Evolutionary conservation across 805 yeast species (phyloP), one percentile per base, ranked within the genome.

Genomic region (Schwanniomyces occidentalis): DNA sequence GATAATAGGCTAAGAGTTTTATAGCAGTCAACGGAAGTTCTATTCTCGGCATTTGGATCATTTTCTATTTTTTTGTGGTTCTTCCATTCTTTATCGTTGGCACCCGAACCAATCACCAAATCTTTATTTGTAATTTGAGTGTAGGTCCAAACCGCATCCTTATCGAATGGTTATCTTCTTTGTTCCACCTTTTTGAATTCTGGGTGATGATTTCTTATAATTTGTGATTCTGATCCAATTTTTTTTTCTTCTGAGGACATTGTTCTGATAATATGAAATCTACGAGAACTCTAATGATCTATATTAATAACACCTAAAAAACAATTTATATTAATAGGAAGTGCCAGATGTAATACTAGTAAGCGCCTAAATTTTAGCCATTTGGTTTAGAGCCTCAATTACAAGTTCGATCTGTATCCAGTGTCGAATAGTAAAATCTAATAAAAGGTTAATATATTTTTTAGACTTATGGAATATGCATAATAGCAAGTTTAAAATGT

Each of bases 91-190:
- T 59, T 59, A 27, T 56, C 52, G 27, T 38, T 60, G 15, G 80
- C 76, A 4, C 81, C 81, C 8, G 63, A 47, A 3, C 78, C 80
- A 6, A 62, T 59, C 21, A 38, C 47, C 82, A 82, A 77, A 8
- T 46, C 35, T 5, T 47, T 41, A 21, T 51, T 37, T 0, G 64
- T 63, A 15, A 48, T 39, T 30, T 57, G 48, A 10, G 64, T 57
- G 32, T 48, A 40, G 7, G 34, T 25, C 51, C 51, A 51, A 9
- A 37, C 21, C 10, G 21, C 24, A 4, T 21, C 32, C 16, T 27
- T 15, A 4, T 27, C 23, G 17, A 27, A 27, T 19, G 28, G 24
- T 6, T 5, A 29, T 23, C 37, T 34, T 16, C 24, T 17, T 3
- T 21, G 12, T 26, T 33, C 36, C 3, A 32, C 34, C 3, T 24